A percentile compares a stretch with the other conserved stretches of the same genome.
These are phyloP conservation scores for Arabidopsis suecica DNA, from an alignment of 345 rosid genomes.

Conservation along the genomic window DNA sequence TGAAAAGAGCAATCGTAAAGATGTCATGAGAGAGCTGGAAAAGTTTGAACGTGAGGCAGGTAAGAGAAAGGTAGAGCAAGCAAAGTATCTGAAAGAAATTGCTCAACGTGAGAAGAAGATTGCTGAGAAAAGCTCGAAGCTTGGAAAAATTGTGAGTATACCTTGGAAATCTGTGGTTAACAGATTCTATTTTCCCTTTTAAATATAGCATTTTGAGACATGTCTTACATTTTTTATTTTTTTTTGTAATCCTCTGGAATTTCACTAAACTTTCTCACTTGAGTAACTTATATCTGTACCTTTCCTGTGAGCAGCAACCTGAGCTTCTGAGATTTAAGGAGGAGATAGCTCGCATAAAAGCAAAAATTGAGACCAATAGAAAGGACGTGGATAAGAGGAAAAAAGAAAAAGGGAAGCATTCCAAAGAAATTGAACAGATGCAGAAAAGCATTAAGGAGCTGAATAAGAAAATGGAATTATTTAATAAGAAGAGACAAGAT, in stretches of 20 bases:
- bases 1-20: slow-evolving; percentile 67
- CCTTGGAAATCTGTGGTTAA: slow-evolving; percentile 14
- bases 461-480: slow-evolving; percentile 66
- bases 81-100: slow-evolving; percentile 81
- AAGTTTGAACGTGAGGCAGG: slow-evolving; percentile 64
- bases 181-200: slow-evolving; percentile 15
- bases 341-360: slow-evolving; percentile 77
- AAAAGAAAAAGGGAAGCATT: slow-evolving; percentile 76
- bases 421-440: slow-evolving; percentile 65
- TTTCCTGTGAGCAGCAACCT: slow-evolving; percentile 68
- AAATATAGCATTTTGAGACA: slow-evolving; percentile 8
- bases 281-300: slow-evolving; percentile 18
- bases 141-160: slow-evolving; percentile 75
- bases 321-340: slow-evolving; percentile 87
- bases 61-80: slow-evolving; percentile 76
- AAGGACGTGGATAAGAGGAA: slow-evolving; percentile 82
- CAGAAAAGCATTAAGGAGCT: slow-evolving; percentile 75
- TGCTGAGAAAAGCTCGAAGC: slow-evolving; percentile 69
- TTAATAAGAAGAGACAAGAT: slow-evolving; percentile 82
- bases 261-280: slow-evolving; percentile 29
- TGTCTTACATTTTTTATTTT: not conserved
- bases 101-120: slow-evolving; percentile 78
- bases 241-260: not conserved
- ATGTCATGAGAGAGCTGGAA: slow-evolving; percentile 68
- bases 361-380: slow-evolving; percentile 78